Evolutionary conservation across 192 early-diverging fungal species (phyloP), one percentile per base, ranked within the genome.

Genomic region (Rhizophagus prolifer): DNA sequence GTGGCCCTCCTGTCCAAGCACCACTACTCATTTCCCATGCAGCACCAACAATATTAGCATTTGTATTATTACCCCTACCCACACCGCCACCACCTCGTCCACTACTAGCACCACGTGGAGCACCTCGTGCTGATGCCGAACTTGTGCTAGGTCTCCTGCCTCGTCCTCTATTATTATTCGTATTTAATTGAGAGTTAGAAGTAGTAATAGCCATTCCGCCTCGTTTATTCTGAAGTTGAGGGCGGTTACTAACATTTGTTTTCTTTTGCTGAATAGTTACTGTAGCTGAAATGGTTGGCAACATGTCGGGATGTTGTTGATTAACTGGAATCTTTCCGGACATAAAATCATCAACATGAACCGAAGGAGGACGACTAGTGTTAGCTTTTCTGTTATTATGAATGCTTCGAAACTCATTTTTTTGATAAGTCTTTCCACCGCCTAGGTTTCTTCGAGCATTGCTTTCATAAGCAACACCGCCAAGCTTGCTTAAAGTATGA

Each of bases 301-400:
- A 13, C 74, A 76, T 76, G 47, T 66, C 74, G 9, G 74, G 74
- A 76, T 76, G 74, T 66, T 76, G 74, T 34, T 76, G 74, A 31
- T 76, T 66, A 2, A 31, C 74, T 28, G 74, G 74, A 26, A 76
- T 76, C 26, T 76, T 76, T 8, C 74, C 74, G 54, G 74, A 76
- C 46, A 76, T 72, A 62, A 81, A 81, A 65, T 81, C 80, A 74
- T 81, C 80, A 7, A 81, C 80, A 67, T 81, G 80, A 25, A 81
- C 80, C 25, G 80, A 81, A 28, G 80, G 80, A 10, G 80, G 80
- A 12, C 80, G 77, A 44, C 80, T 81, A 16, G 80, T 78, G 59
- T 81, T 81, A 4, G 76, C 80, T 25, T 77, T 72, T 36, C 75
- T 70, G 25, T 78, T 66, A 23, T 77, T 77, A 74, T 81, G 80